These are phyloP conservation scores for Saturnispora bothae DNA, from an alignment of 805 yeast species.

Conservation along the genomic window DNA sequence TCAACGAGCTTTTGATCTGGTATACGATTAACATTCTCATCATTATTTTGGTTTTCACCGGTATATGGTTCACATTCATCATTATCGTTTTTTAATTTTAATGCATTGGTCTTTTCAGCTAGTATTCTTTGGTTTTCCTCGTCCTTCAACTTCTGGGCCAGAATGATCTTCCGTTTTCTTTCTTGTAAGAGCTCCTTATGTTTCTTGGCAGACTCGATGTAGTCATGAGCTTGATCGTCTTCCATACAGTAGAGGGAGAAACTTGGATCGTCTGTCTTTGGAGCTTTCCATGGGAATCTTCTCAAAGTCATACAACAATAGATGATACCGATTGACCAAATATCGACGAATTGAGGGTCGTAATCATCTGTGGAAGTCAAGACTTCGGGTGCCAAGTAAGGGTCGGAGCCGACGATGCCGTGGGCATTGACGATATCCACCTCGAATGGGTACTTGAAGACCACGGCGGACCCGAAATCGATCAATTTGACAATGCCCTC, in stretches of 20 bases:
- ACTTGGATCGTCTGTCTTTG: constrained; percentile 58
- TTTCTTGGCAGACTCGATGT: constrained; percentile 57
- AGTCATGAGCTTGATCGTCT: constrained; percentile 73
- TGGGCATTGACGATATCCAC: constrained; percentile 48
- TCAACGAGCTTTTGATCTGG: neutral
- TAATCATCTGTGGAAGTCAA: constrained; percentile 41
- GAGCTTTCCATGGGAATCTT: constrained; percentile 84
- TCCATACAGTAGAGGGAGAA: constrained; percentile 52
- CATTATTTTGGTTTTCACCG: neutral
- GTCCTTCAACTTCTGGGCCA: constrained; percentile 19
- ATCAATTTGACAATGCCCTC: constrained; percentile 69
- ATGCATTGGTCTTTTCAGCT: neutral
- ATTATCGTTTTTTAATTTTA: neutral
- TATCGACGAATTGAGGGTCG: constrained; percentile 71
- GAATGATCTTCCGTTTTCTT: constrained; percentile 39
- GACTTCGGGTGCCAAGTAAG: constrained; percentile 80
- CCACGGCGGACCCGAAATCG: constrained; percentile 80
- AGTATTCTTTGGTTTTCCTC: constrained; percentile 8
- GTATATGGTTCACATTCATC: too few relatives aligned
- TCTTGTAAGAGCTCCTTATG: constrained; percentile 56
- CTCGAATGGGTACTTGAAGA: constrained; percentile 68
- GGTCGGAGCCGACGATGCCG: constrained; percentile 80
- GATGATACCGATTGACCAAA: constrained; percentile 78
- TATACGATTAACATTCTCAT: neutral
- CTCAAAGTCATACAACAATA: constrained; percentile 81